A percentile compares a stretch with the other conserved stretches of the same genome.
phyloP scores from a whole-genome alignment of 306 rosid species.

The Malus asiatica region DNA sequence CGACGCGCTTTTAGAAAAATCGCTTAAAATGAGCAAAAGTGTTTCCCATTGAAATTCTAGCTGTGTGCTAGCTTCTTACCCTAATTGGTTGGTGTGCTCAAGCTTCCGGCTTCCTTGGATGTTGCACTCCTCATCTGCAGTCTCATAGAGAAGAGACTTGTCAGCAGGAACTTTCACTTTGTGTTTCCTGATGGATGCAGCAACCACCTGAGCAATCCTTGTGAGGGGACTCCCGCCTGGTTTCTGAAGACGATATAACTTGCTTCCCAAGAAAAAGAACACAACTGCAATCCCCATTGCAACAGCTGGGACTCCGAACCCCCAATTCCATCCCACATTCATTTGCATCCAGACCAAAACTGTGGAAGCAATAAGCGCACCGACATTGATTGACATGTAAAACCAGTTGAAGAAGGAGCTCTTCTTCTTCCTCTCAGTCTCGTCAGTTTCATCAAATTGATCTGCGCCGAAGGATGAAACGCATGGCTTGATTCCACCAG shows the following conservation, averaged over 20 bases:
- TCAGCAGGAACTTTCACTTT: slow-evolving; percentile 42
- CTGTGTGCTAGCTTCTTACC: slow-evolving; percentile 21
- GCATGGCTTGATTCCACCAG: slow-evolving; percentile 89
- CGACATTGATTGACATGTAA: slow-evolving; percentile 73
- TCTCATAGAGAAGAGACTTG: slow-evolving; percentile 65
- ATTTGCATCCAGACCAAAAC: slow-evolving; percentile 74
- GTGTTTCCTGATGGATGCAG: slow-evolving; percentile 51
- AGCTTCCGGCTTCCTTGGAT: slow-evolving; percentile 85
- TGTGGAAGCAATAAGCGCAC: slow-evolving; percentile 69
- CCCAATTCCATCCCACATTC: slow-evolving; percentile 92
- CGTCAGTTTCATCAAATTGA: slow-evolving; percentile 68
- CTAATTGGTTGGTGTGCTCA: slow-evolving; percentile 53
- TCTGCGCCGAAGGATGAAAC: slow-evolving; percentile 86
- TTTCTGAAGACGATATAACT: slow-evolving; percentile 51
- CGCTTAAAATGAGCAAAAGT: neutral
- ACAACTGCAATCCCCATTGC: slow-evolving; percentile 63
- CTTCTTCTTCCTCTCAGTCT: slow-evolving; percentile 49
- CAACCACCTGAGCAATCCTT: slow-evolving; percentile 64
- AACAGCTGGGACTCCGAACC: slow-evolving; percentile 80
- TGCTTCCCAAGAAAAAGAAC: slow-evolving; percentile 54
- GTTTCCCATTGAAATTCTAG: neutral
- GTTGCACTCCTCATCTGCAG: slow-evolving; percentile 47
- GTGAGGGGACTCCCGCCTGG: slow-evolving; percentile 87
- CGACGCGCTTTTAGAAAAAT: too few relatives aligned
- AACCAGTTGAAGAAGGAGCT: slow-evolving; percentile 86